phyloP scores from a whole-genome alignment of 2,329 filamentous ascomycete genomes.

The Colletotrichum tropicicola region DNA sequence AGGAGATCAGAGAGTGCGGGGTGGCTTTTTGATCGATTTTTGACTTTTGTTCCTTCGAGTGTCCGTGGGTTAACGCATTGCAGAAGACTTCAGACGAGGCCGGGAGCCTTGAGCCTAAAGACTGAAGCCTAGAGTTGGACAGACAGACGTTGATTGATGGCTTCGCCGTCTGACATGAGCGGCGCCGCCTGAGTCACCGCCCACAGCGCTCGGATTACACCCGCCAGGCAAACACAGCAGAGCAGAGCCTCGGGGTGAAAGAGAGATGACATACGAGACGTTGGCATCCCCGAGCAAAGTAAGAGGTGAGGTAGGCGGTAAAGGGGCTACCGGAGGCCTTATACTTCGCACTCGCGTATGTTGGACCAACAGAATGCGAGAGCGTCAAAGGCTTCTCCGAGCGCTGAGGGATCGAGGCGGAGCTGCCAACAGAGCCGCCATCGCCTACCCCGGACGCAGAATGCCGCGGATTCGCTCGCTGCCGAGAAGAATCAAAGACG shows the following conservation, averaged over 20 bases:
- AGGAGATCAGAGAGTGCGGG: not conserved
- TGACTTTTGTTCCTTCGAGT: not conserved
- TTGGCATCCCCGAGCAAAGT: too few species aligned
- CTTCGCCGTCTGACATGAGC: too few species aligned
- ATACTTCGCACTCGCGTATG: not conserved
- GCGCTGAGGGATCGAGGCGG: not conserved
- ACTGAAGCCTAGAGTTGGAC: too few species aligned
- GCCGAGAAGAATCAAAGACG: not conserved
- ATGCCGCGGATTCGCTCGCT: not conserved
- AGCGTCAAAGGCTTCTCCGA: not conserved
- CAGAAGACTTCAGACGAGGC: too few species aligned
- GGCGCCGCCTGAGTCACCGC: too few species aligned
- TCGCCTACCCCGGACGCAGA: too few species aligned
- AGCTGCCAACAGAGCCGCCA: not conserved
- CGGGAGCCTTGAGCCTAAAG: too few species aligned
- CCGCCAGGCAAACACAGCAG: too few species aligned
- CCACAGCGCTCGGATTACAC: too few species aligned
- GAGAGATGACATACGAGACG: not conserved
- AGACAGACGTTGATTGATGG: too few species aligned
- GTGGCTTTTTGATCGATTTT: not conserved
- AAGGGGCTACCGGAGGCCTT: not conserved
- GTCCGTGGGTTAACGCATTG: not conserved
- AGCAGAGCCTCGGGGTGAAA: not conserved
- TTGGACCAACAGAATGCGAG: not conserved
- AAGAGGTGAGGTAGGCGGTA: not conserved